These are phyloP conservation scores for Kwoniella europaea DNA, from an alignment of 768 basidiomycete genomes.

Conservation along the genomic window DNA sequence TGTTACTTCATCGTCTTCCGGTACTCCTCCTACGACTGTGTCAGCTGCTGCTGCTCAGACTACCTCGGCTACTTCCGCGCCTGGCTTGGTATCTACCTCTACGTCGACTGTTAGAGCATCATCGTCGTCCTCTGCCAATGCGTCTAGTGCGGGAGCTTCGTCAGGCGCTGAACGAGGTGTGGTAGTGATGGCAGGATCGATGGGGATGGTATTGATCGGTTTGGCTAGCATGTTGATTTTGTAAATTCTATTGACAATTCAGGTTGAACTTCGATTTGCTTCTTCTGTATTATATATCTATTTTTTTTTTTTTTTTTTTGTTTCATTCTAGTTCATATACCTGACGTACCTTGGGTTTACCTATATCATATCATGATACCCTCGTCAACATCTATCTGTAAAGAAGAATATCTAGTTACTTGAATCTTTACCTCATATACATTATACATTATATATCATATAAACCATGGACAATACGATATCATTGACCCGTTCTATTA, in stretches of 20 bases:
- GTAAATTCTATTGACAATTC: not conserved
- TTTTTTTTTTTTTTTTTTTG: not conserved
- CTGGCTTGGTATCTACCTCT: constrained; percentile 13
- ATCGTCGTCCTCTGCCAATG: not conserved
- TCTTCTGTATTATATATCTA: not conserved
- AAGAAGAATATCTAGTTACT: not conserved
- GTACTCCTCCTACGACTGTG: constrained; percentile 14
- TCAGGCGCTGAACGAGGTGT: not conserved
- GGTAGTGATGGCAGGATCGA: not conserved
- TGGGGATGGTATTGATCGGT: not conserved
- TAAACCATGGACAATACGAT: constrained; percentile 10
- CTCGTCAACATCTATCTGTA: not conserved
- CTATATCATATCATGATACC: not conserved
- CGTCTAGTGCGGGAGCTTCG: not conserved
- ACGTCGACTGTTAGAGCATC: constrained; percentile 6
- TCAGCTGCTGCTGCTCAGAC: constrained; percentile 14
- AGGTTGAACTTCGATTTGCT: not conserved
- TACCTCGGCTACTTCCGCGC: constrained; percentile 6
- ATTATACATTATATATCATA: constrained; percentile 11
- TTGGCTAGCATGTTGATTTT: not conserved
- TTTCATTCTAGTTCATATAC: not conserved
- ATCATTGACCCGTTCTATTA: not conserved
- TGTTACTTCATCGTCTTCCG: constrained; percentile 12
- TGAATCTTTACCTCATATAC: not conserved
- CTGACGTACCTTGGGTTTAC: no score